Conservation (phyloP, 805 yeast species). For the Wickerhamiella australiensis region DNA sequence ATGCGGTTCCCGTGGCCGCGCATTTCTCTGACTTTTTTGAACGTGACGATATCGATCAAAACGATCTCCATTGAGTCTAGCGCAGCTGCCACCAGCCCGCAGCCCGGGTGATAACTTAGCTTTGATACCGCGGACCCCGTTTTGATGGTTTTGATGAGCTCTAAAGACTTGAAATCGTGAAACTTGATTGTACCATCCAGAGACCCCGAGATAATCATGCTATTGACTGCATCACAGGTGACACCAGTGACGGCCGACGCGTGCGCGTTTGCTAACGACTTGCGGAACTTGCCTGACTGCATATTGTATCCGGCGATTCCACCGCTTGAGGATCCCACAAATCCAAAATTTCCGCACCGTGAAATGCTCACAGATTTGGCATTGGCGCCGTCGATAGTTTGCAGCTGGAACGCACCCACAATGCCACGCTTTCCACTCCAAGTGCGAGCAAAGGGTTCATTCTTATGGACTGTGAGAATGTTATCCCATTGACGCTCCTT, state of each 20-base stretch:
- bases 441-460: conserved; percentile 71
- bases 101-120: conserved; percentile 64
- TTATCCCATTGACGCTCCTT: conserved; percentile 91
- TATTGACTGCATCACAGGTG: conserved; percentile 80
- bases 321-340: conserved; percentile 82
- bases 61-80: conserved; percentile 78
- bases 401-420: conserved; percentile 60
- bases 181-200: conserved; percentile 83
- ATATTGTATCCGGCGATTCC: conserved; percentile 75
- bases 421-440: conserved; percentile 77
- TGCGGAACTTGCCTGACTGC: conserved; percentile 79
- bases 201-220: conserved; percentile 75
- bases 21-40: conserved; percentile 69
- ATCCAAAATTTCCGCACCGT: conserved; percentile 88
- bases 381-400: conserved; percentile 64
- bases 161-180: conserved; percentile 66
- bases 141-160: conserved; percentile 50
- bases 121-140: conserved; percentile 68
- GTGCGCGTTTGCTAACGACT: conserved; percentile 56
- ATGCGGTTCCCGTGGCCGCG: conserved; percentile 85
- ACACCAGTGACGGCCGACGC: conserved; percentile 64
- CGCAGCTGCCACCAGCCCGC: conserved; percentile 75
- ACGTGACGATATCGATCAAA: conserved; percentile 71
- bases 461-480: conserved; percentile 76
- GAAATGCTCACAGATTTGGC: conserved; percentile 71